These are phyloP conservation scores for Mallotus japonicus DNA, from an alignment of 441 rosid genomes.

Conservation along the genomic window DNA sequence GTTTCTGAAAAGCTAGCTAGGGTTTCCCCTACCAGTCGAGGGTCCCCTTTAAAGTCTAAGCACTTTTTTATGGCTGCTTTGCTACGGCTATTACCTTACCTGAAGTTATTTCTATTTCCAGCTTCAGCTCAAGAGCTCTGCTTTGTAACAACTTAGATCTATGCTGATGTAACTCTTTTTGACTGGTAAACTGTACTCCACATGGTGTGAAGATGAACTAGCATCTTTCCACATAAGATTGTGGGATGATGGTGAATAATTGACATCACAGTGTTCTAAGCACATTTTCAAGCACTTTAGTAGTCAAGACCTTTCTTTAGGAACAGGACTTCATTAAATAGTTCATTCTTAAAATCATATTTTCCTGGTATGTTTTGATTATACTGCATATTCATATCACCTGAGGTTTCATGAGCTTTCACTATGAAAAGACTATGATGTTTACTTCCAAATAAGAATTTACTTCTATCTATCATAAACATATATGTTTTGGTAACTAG, in stretches of 20 bases:
- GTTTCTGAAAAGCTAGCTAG: conserved; percentile 31
- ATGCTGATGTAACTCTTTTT: not conserved
- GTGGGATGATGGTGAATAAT: too few species aligned
- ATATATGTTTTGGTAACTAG: not conserved
- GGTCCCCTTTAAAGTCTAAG: not conserved
- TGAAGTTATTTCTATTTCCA: not conserved
- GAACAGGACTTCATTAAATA: too few species aligned
- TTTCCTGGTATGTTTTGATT: too few species aligned
- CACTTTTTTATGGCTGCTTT: not conserved
- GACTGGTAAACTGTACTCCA: not conserved
- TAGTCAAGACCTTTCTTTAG: too few species aligned
- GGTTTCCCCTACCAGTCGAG: conserved; percentile 23
- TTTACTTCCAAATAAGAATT: too few species aligned
- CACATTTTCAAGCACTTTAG: too few species aligned
- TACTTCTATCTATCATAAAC: not conserved
- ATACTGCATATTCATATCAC: not conserved
- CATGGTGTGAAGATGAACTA: not conserved
- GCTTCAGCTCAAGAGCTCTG: not conserved
- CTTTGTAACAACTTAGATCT: not conserved
- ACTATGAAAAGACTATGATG: not conserved
- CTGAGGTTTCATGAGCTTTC: not conserved
- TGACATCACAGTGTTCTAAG: too few species aligned
- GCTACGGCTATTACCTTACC: not conserved
- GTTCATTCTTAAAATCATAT: too few species aligned
- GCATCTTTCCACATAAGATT: not conserved